Evolutionary conservation across 192 early-diverging fungal genomes (phyloP).

Genomic region (Jimgerdemannia flammicorona): DNA sequence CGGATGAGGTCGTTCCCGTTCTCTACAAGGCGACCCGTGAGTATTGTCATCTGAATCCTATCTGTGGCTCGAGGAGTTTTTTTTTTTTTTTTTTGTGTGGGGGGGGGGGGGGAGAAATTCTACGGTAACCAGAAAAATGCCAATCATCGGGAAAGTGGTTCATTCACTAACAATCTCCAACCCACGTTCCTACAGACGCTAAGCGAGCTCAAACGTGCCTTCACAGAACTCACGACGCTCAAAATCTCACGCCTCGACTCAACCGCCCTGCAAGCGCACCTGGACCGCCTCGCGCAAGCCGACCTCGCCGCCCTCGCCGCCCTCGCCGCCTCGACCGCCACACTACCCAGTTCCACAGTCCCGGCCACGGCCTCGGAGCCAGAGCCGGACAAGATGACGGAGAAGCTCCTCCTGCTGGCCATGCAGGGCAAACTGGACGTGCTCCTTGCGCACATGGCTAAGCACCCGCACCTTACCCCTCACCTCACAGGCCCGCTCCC

Average conservation of each 20-base stretch:
- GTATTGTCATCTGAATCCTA: no score
- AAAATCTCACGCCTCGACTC: conserved; percentile 44
- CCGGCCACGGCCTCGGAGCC: conserved; percentile 6
- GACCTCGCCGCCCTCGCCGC: conserved; percentile 17
- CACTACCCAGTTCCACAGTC: neutral
- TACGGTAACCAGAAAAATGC: neutral
- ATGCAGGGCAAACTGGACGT: conserved; percentile 61
- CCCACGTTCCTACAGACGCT: conserved; percentile 35
- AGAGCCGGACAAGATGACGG: conserved; percentile 26
- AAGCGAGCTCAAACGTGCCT: conserved; percentile 63
- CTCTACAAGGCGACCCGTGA: conserved; percentile 65
- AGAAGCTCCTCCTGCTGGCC: conserved; percentile 53
- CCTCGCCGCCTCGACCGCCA: conserved; percentile 10
- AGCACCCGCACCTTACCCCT: conserved; percentile 41
- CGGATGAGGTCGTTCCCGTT: conserved; percentile 72
- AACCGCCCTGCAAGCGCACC: conserved; percentile 16
- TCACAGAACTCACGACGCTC: conserved; percentile 56
- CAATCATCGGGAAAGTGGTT: no score
- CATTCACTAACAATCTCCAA: neutral
- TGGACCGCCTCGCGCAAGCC: conserved; percentile 18
- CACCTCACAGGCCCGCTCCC: conserved; percentile 22
- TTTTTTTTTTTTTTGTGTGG: conserved; percentile 15
- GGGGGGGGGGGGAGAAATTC: conserved; percentile 19
- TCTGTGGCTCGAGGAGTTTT: no score
- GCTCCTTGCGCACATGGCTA: conserved; percentile 48